Base-by-base conservation (phyloP, 768 basidiomycete genomes). In the Tephrocybe sp. region DNA sequence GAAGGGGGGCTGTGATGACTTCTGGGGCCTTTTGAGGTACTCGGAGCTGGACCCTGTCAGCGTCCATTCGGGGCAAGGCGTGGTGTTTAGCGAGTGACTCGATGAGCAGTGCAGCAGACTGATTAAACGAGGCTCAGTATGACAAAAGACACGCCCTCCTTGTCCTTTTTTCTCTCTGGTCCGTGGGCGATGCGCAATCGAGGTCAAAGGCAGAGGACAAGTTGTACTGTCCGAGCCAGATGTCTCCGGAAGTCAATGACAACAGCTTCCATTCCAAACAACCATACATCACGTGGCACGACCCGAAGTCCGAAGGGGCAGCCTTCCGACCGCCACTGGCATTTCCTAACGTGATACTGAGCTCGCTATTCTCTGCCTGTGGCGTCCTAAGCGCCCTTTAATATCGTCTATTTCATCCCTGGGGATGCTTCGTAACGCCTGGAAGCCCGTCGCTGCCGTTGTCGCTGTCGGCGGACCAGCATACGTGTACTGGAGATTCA, bases 371-470 rank as follows among this genome's bases (percentile, higher is more conserved):
- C n/a, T 21, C 7, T 19, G 19, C 19, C 21, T 38, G 8, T 19
- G 8, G 37, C n/a, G n/a, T n/a, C 21, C 37, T 18, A 18, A 21
- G 11, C 33, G 16, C 16, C n/a, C 16, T 34, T 34, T 34, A 34
- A 41, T 18, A n/a, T n/a, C n/a, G 13, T 54, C 30, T 19, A 25
- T 11, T n/a, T 38, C 38, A 23, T 30, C 41, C 31, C 39, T 25
- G 23, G 61, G 59, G 25, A 90, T 90, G 84, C 68, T 87, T 50
- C 73, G 73, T 59, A 77, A 76, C 55, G 77, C 74, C 34, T 88
- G 84, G 86, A 89, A 80, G 62, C 86, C 86, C 21, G 54, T 84
- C 58, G 71, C 80, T 50, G 80, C 80, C 11, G 74, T 77, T 11
- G 71, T 80, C 5, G 68, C 76, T 49, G 67, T 84, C 54, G 83